phyloP scores from a whole-genome alignment of 2,329 filamentous ascomycete species.

The Diaporthe sp. region DNA sequence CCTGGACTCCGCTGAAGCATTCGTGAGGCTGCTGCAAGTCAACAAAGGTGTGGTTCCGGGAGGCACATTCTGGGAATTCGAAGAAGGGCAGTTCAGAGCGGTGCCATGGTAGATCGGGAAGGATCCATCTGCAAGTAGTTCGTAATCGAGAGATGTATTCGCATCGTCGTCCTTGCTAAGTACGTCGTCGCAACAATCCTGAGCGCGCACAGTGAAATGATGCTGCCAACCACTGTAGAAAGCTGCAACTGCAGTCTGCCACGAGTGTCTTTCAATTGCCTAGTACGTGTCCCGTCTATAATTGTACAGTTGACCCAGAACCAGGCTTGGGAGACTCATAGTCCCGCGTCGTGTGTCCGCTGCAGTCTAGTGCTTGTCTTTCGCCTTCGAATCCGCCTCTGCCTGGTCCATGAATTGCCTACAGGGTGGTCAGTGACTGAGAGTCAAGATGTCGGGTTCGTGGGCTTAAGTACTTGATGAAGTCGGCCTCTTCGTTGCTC shows the following conservation, averaged over 20 bases:
- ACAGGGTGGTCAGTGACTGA: slow-evolving; percentile 38
- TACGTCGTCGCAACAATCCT: neutral
- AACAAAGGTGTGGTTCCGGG: slow-evolving; percentile 35
- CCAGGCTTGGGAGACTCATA: slow-evolving; percentile 10
- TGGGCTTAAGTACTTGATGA: slow-evolving; percentile 68
- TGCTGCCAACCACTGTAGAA: too few species aligned
- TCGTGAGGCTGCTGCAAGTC: slow-evolving; percentile 38
- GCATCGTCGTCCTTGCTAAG: neutral
- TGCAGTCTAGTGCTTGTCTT: slow-evolving; percentile 54
- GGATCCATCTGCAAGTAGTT: neutral
- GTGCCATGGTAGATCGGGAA: slow-evolving; percentile 36
- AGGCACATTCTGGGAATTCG: slow-evolving; percentile 40
- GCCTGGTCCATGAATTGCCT: slow-evolving; percentile 63
- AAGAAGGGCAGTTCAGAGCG: slow-evolving; percentile 39
- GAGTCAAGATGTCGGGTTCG: slow-evolving; percentile 30
- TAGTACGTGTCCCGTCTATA: slow-evolving; percentile 35
- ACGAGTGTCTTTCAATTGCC: slow-evolving; percentile 30
- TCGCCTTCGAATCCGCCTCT: slow-evolving; percentile 57
- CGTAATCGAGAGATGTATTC: slow-evolving; percentile 25
- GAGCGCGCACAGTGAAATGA: neutral
- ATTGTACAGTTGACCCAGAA: slow-evolving; percentile 33
- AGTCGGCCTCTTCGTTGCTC: slow-evolving; percentile 73
- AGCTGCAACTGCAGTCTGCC: neutral
- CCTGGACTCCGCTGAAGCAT: slow-evolving; percentile 38
- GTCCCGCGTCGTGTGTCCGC: slow-evolving; percentile 1